phyloP scores from a whole-genome alignment of 139 green algal species.

The Chlorella ohadii region DNA sequence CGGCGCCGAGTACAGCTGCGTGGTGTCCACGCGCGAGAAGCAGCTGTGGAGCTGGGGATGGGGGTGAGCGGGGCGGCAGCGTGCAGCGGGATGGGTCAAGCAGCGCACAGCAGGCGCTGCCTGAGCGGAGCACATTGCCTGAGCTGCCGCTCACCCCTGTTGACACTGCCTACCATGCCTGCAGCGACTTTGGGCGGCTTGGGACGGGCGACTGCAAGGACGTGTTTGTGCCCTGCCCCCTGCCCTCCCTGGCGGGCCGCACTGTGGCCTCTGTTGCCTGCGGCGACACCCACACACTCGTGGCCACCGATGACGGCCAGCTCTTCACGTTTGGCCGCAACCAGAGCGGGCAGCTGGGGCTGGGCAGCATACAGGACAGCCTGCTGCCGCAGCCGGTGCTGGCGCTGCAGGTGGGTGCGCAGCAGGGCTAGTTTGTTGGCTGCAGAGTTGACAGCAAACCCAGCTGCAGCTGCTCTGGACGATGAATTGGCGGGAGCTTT shows the following conservation, averaged over 20 bases:
- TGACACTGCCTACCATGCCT: too few relatives aligned
- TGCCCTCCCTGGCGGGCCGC: conserved; percentile 64
- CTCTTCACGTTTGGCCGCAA: conserved; percentile 79
- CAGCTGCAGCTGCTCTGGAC: too few relatives aligned
- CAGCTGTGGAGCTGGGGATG: conserved; percentile 90
- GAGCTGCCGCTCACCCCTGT: too few relatives aligned
- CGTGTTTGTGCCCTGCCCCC: conserved; percentile 78
- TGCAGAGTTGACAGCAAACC: too few relatives aligned
- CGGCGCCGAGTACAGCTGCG: conserved; percentile 89
- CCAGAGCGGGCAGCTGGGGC: conserved; percentile 76
- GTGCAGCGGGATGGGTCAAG: conserved; percentile 68
- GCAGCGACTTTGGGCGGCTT: conserved; percentile 85
- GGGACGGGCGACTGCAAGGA: conserved; percentile 80
- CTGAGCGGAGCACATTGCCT: too few relatives aligned
- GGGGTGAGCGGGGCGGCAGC: conserved; percentile 90
- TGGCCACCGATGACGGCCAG: conserved; percentile 58
- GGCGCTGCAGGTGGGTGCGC: conserved; percentile 59
- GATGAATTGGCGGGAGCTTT: too few relatives aligned
- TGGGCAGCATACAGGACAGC: conserved; percentile 71
- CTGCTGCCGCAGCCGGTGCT: conserved; percentile 63
- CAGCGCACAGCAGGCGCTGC: conserved; percentile 43
- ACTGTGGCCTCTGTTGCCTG: conserved; percentile 70
- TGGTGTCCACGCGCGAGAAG: conserved; percentile 52
- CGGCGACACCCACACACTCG: conserved; percentile 92
- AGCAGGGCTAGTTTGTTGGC: too few relatives aligned